Conservation (phyloP, 345 rosid genomes). For the Draba incana region DNA sequence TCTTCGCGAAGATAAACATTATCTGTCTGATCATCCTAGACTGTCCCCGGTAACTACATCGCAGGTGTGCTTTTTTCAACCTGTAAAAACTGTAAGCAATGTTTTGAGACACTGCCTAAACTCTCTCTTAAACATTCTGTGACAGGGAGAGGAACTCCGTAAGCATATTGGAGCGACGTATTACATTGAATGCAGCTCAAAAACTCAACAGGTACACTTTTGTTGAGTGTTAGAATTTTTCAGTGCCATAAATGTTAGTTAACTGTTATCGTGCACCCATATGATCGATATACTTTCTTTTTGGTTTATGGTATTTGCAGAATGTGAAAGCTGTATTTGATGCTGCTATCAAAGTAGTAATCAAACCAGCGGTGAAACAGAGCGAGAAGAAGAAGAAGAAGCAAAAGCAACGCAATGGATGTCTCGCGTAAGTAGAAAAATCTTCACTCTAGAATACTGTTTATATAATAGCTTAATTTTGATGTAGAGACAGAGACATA, state of each 20-base stretch:
- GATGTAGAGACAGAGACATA: not conserved
- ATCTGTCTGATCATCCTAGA: constrained; percentile 87
- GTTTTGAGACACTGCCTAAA: not conserved
- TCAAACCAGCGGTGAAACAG: constrained; percentile 67
- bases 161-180: constrained; percentile 82
- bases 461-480: not conserved
- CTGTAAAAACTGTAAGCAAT: not conserved
- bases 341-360: constrained; percentile 81
- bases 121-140: not conserved
- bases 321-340: constrained; percentile 88
- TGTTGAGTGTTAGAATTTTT: not conserved
- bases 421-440: constrained; percentile 58
- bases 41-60: constrained; percentile 79
- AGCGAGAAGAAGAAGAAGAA: constrained; percentile 48
- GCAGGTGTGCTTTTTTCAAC: constrained; percentile 53
- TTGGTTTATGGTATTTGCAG: constrained; percentile 42
- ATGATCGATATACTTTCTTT: not conserved
- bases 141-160: constrained; percentile 90
- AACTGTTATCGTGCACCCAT: not conserved
- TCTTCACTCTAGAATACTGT: not conserved
- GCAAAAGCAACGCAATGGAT: constrained; percentile 54
- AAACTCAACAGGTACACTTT: constrained; percentile 78
- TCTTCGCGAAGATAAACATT: constrained; percentile 86
- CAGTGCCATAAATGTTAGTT: not conserved
- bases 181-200: constrained; percentile 88